Evolutionary conservation across 805 yeast genomes (phyloP).

Genomic region (Candida stauntonica): DNA sequence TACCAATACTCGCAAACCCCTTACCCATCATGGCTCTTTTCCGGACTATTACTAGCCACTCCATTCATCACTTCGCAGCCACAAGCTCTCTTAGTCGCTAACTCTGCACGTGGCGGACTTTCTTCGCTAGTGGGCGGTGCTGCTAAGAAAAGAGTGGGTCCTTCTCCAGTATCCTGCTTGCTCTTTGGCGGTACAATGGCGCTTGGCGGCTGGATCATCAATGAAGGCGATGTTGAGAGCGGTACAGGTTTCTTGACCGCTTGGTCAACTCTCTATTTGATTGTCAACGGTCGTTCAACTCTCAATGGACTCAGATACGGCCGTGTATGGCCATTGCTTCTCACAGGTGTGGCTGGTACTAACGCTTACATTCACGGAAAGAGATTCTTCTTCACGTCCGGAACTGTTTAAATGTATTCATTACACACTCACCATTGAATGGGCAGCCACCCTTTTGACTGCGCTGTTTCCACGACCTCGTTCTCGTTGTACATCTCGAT

Average conservation of each 20-base stretch:
- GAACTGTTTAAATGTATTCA: slow-evolving; percentile 8
- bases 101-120: slow-evolving; percentile 1
- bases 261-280: slow-evolving; percentile 71
- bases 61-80: slow-evolving; percentile 34
- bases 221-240: slow-evolving; percentile 70
- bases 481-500: slow-evolving; percentile 81
- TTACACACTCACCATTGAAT: slow-evolving; percentile 73
- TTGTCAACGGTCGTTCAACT: slow-evolving; percentile 65
- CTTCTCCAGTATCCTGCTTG: slow-evolving; percentile 35
- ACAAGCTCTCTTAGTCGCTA: slow-evolving; percentile 8
- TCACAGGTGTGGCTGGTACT: slow-evolving; percentile 53
- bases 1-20: slow-evolving; percentile 39
- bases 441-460: slow-evolving; percentile 56
- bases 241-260: slow-evolving; percentile 81
- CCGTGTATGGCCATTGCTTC: slow-evolving; percentile 56
- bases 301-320: slow-evolving; percentile 49
- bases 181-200: slow-evolving; percentile 60
- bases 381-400: slow-evolving; percentile 45
- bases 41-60: slow-evolving; percentile 34
- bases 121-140: slow-evolving; percentile 1
- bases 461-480: slow-evolving; percentile 54
- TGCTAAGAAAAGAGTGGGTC: slow-evolving; percentile 27
- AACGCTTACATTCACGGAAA: slow-evolving; percentile 68
- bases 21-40: slow-evolving; percentile 40
- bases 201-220: slow-evolving; percentile 68